Conservation (phyloP, 331 rosid species). For the Acacia pycnantha region DNA sequence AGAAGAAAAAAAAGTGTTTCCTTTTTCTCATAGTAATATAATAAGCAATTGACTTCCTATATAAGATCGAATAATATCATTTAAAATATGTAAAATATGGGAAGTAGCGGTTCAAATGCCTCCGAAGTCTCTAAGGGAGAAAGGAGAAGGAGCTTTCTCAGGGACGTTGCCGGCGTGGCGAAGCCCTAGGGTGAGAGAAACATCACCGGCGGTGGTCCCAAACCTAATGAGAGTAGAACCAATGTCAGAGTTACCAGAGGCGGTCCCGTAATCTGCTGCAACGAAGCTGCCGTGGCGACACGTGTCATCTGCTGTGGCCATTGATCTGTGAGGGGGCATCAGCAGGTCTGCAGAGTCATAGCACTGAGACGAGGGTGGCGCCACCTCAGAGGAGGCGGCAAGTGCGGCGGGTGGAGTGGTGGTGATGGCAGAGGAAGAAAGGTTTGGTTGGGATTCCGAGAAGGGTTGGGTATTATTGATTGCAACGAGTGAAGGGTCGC, state of each 20-base stretch:
- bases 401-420: background rate
- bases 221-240: conserved; percentile 70
- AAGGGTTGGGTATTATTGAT: conserved; percentile 57
- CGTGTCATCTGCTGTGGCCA: conserved; percentile 44
- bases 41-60: conserved; percentile 31
- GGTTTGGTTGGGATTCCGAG: conserved; percentile 65
- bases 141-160: conserved; percentile 55
- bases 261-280: conserved; percentile 63
- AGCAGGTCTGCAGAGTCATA: conserved; percentile 28
- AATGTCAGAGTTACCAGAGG: conserved; percentile 43
- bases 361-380: conserved; percentile 34
- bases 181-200: conserved; percentile 98
- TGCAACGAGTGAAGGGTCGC: conserved; percentile 69
- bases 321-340: conserved; percentile 18
- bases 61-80: conserved; percentile 8
- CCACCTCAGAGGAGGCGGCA: conserved; percentile 39
- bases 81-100: conserved; percentile 9
- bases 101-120: conserved; percentile 41
- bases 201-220: conserved; percentile 92
- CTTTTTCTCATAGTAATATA: conserved; percentile 26
- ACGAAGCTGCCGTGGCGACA: conserved; percentile 57
- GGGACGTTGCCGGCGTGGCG: conserved; percentile 92
- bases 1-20: background rate
- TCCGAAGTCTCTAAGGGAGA: conserved; percentile 81
- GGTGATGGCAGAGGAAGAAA: conserved; percentile 5